Evolutionary conservation across 208 protist species (phyloP), one percentile per base, ranked within the genome.

Genomic region (Porcisia hertigi): DNA sequence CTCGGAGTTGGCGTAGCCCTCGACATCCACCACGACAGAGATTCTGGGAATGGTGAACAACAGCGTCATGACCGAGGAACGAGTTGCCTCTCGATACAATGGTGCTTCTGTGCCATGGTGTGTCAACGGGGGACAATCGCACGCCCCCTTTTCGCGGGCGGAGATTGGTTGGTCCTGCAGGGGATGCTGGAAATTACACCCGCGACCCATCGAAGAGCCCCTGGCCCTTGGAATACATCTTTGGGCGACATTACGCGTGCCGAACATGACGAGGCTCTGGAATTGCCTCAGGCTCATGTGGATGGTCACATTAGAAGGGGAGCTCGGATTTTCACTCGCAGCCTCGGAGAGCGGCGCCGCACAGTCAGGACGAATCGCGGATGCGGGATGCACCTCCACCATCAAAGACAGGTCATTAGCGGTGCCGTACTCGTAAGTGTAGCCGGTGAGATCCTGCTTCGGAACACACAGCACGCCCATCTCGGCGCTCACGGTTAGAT

Each of bases 401-500:
- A 75, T 55, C 53, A 82, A 67, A 3, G 52, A 52, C 59, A 45
- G 36, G 47, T 77, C 78, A 45, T 16, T 53, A 9, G 25, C 16
- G 23, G 47, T 58, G 69, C 60, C 67, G 41, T 57, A 45, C 53
- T 75, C 53, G 63, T 74, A 78, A 41, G 11, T 34, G 67, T 78
- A 82, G 8, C 78, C 78, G 3, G 72, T 70, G 20, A 76, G 66
- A 23, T 75, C 53, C 34, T 77, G 73, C 30, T 75, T 82, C 30
- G 69, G 78, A n/a, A 75, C 69, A 64, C 77, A 73, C 57, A 75
- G 59, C 58, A 78, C 66, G 11, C 73, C 72, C 34, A 14, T 30
- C 34, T 82, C 69, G 23, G 62, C 62, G 6, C 73, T 64, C 69
- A 78, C 36, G 41, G 74, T 77, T 59, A 82, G n/a, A 52, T 77